Conservation (phyloP, 495 filamentous ascomycete genomes). For the Penicillium turbatum region DNA sequence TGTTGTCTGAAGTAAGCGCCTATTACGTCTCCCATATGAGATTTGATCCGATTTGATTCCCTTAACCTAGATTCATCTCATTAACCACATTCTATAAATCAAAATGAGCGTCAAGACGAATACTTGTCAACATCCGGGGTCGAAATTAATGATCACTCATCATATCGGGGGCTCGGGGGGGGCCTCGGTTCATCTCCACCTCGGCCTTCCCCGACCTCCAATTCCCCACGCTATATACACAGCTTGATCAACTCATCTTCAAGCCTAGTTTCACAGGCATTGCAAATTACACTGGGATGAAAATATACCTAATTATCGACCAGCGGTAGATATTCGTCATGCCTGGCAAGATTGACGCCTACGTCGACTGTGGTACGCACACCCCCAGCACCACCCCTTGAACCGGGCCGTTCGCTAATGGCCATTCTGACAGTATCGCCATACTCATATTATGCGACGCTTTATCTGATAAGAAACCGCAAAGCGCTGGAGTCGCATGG, state of each 20-base stretch:
- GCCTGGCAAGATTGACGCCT: slow-evolving; percentile 28
- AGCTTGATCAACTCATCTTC: slow-evolving; percentile 7
- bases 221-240: slow-evolving; percentile 5
- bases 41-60: too few species aligned
- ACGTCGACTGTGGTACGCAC: slow-evolving; percentile 25
- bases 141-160: slow-evolving; percentile 24
- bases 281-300: not conserved
- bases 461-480: slow-evolving; percentile 53
- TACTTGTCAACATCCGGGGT: too few species aligned
- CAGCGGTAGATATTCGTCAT: slow-evolving; percentile 7
- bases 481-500: slow-evolving; percentile 50
- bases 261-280: not conserved
- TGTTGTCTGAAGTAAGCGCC: too few species aligned
- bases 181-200: slow-evolving; percentile 28
- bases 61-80: too few species aligned
- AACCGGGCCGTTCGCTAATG: slow-evolving; percentile 3
- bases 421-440: slow-evolving; percentile 51
- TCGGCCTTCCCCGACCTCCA: slow-evolving; percentile 10
- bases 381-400: not conserved
- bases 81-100: too few species aligned
- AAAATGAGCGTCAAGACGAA: not conserved
- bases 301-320: not conserved
- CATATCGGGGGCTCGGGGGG: slow-evolving; percentile 8
- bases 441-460: slow-evolving; percentile 63
- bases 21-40: too few species aligned